Conservation (phyloP, 768 basidiomycete species). For the Tylopilus intermedius region DNA sequence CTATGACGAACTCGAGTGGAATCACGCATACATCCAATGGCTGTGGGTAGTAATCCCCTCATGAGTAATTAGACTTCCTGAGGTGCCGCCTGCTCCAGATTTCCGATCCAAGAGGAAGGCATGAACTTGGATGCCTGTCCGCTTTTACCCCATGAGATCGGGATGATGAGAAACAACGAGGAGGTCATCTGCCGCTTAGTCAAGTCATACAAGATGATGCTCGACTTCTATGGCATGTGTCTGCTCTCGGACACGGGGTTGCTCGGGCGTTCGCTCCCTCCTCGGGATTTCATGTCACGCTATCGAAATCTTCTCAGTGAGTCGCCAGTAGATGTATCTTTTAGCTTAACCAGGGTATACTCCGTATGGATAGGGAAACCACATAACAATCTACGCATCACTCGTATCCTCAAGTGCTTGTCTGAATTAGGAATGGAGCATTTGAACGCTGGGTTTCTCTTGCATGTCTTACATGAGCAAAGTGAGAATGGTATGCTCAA, state of each 20-base stretch:
- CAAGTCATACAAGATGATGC: conserved; percentile 65
- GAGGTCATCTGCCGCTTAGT: conserved; percentile 47
- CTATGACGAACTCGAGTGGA: conserved; percentile 56
- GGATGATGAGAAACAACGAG: conserved; percentile 48
- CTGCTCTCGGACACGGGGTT: conserved; percentile 57
- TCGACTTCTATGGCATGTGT: conserved; percentile 77
- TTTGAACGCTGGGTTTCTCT: conserved; percentile 60
- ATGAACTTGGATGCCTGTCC: conserved; percentile 67
- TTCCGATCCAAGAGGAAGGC: conserved; percentile 70
- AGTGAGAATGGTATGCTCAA: conserved; percentile 53
- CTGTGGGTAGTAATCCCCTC: conserved; percentile 48
- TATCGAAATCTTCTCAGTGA: conserved; percentile 65
- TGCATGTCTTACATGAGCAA: conserved; percentile 67
- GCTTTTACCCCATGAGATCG: conserved; percentile 61
- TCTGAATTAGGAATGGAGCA: conserved; percentile 66
- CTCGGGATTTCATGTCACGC: conserved; percentile 46
- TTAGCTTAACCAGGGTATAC: not conserved
- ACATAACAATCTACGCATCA: conserved; percentile 76
- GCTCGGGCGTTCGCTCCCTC: conserved; percentile 46
- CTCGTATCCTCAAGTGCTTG: conserved; percentile 71
- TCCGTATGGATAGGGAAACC: conserved; percentile 42
- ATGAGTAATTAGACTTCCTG: not conserved
- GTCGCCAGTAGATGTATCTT: conserved; percentile 24
- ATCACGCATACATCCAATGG: conserved; percentile 78
- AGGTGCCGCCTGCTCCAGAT: conserved; percentile 34